These are phyloP conservation scores for Starmerella floris DNA, from an alignment of 805 yeast species.

Conservation along the genomic window DNA sequence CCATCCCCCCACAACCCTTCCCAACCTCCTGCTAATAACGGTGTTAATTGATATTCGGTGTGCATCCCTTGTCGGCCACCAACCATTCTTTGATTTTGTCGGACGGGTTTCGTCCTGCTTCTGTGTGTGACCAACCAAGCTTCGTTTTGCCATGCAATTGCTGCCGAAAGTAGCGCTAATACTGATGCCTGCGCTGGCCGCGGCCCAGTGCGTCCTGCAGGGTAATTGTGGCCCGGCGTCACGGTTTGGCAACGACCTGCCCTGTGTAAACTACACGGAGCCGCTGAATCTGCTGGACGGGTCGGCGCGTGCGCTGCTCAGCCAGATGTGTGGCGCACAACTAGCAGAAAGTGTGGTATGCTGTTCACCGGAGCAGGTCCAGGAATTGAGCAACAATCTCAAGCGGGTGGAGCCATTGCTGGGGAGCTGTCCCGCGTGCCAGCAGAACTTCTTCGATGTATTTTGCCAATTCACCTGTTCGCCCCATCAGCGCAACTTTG, in stretches of 20 bases:
- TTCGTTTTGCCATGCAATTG: neutral
- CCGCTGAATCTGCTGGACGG: constrained; percentile 38
- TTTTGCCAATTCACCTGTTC: constrained; percentile 84
- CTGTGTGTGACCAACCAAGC: no score
- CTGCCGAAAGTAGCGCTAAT: neutral
- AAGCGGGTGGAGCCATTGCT: constrained; percentile 68
- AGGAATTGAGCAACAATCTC: constrained; percentile 42
- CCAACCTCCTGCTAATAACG: no score
- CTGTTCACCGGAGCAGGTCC: constrained; percentile 51
- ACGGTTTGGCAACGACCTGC: constrained; percentile 64
- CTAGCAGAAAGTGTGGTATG: constrained; percentile 42
- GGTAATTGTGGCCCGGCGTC: constrained; percentile 63
- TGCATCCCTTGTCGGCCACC: no score
- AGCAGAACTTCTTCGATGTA: constrained; percentile 66
- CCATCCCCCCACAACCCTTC: no score
- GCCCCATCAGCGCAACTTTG: constrained; percentile 62
- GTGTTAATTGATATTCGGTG: no score
- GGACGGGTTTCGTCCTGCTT: no score
- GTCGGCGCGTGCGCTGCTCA: constrained; percentile 33
- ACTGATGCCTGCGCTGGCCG: neutral
- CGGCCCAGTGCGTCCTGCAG: constrained; percentile 24
- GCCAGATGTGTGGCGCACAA: constrained; percentile 57
- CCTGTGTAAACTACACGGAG: constrained; percentile 50
- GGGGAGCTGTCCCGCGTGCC: constrained; percentile 89
- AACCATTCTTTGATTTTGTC: no score